Evolutionary conservation across 345 rosid species (phyloP).

Genomic region (Alliaria petiolata): DNA sequence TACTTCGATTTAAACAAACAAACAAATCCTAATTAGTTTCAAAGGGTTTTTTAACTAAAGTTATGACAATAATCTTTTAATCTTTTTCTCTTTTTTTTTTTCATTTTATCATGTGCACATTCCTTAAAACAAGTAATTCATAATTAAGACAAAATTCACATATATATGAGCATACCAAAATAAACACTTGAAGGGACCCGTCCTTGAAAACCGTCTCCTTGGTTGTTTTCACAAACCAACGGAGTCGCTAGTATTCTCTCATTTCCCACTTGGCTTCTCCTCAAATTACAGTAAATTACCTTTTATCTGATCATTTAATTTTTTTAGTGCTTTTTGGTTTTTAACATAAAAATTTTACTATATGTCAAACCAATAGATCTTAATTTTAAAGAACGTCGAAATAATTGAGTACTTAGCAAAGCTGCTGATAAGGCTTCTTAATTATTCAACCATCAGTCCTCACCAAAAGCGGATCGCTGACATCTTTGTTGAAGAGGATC

Average conservation of each 20-base stretch:
- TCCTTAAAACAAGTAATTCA: not conserved
- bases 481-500: not conserved
- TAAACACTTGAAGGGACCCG: not conserved
- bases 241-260: slow-evolving; percentile 6
- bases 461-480: not conserved
- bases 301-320: not conserved
- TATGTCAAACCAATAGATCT: not conserved
- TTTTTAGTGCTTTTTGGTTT: not conserved
- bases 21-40: too few relatives aligned
- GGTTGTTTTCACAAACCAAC: slow-evolving; percentile 1
- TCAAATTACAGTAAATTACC: not conserved
- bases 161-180: not conserved
- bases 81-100: too few relatives aligned
- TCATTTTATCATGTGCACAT: not conserved
- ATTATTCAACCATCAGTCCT: not conserved
- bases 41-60: too few relatives aligned
- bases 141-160: not conserved
- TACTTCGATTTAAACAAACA: not conserved
- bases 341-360: not conserved
- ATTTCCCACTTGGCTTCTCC: not conserved
- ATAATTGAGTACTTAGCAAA: not conserved
- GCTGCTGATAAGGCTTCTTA: not conserved
- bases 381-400: not conserved
- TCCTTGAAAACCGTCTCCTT: not conserved
- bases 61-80: not conserved